Base-by-base conservation (phyloP, 225 moss, liverwort and hornwort genomes). In the Pseudoscleropodium purum region DNA sequence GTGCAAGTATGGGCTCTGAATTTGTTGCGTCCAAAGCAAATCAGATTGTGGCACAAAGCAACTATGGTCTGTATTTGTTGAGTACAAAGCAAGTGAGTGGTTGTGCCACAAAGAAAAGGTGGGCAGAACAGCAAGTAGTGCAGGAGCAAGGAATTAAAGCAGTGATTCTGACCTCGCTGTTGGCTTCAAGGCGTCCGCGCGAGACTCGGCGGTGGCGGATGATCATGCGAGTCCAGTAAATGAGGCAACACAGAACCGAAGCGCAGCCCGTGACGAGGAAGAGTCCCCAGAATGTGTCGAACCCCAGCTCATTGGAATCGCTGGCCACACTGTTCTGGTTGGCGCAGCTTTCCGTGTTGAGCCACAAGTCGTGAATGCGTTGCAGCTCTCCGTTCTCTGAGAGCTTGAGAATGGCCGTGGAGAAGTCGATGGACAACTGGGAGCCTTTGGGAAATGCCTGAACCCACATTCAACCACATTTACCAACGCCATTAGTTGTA, bases 361-460 rank as follows among this genome's bases (percentile, higher is more conserved):
- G 84, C 97, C 97, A 99, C 61, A 91, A 85, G 88, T 99, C 95
- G 69, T 97, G 93, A 63, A 97, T 97, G 36, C 95, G 93, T 88
- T 99, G 99, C 87, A 99, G 89, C 7, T 96, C 95, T 75, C 99
- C 99, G 90, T 89, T 95, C 92, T 99, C 97, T 47, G 97, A 91
- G 14, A 99, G 89, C 64, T 90, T 92, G 79, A 97, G 90, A 66
- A 99, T 97, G 51, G 99, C 99, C 26, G 97, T 97, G 52, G 99
- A 99, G 90, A 99, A 94, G 77, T 99, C 99, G 43, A 97, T 91
- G 45, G 97, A 90, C 91, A 99, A 74, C 84, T 96, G 94, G 12
- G 99, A 99, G 41, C 99, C 99, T 85, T 97, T 97, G 7, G 96
- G 99, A 79, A 99, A 99, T 11, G 97, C 99, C 97, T 97, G 95